A percentile compares a stretch with the other conserved stretches of the same genome.
These are phyloP conservation scores for Pythium brassicae DNA, from an alignment of 352 stramenopile genomes.

Conservation along the genomic window DNA sequence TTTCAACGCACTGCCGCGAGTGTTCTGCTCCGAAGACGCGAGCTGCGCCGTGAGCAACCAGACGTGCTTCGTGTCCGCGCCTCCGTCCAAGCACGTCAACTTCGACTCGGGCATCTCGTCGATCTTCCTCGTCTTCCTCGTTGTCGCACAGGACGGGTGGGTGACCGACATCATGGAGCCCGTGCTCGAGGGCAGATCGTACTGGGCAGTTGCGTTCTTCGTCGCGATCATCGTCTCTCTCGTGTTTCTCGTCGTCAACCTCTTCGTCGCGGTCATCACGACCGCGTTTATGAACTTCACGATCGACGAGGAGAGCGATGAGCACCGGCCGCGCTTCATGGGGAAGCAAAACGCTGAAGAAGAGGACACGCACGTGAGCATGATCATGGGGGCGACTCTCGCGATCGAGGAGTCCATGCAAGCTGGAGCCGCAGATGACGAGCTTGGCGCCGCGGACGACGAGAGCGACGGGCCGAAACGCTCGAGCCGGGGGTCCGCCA, in stretches of 20 bases:
- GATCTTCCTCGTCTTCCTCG: conserved; percentile 74
- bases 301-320: conserved; percentile 37
- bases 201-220: conserved; percentile 59
- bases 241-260: conserved; percentile 80
- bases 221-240: conserved; percentile 66
- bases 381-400: conserved; percentile 80
- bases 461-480: background rate
- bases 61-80: conserved; percentile 24
- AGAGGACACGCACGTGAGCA: conserved; percentile 71
- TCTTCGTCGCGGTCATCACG: conserved; percentile 82
- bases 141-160: conserved; percentile 77
- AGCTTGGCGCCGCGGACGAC: background rate
- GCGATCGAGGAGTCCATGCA: conserved; percentile 57
- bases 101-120: conserved; percentile 68
- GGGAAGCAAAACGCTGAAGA: conserved; percentile 50
- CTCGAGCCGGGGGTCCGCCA: conserved; percentile 5
- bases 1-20: conserved; percentile 35
- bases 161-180: conserved; percentile 77
- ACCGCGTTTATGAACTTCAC: conserved; percentile 84
- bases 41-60: conserved; percentile 33
- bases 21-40: conserved; percentile 44
- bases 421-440: background rate
- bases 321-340: conserved; percentile 35
- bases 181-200: conserved; percentile 56
- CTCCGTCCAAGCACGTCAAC: conserved; percentile 53